These are phyloP conservation scores for Pseudozyma sp. DNA, from an alignment of 1,284 basidiomycete species.

Conservation along the genomic window DNA sequence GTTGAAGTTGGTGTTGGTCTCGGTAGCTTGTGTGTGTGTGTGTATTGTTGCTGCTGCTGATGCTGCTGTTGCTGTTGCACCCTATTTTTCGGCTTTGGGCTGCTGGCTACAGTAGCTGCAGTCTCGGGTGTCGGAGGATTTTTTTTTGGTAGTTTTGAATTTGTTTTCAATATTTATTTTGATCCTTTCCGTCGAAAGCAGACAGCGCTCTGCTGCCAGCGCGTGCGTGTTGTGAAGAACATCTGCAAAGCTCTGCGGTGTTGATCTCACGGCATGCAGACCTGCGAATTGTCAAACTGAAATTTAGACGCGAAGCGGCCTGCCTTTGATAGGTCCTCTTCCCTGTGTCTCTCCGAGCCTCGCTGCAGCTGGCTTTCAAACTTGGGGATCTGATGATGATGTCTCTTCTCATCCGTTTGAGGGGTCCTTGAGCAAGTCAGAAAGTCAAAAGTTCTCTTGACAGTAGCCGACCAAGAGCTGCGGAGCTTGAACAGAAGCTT, in stretches of 20 bases:
- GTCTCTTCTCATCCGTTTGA: neutral
- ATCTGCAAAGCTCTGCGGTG: neutral
- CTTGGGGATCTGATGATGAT: no score
- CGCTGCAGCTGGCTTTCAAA: constrained; percentile 18
- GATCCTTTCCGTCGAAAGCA: constrained; percentile 3
- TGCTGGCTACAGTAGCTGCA: neutral
- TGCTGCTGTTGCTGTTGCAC: neutral
- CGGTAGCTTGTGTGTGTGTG: constrained; percentile 3
- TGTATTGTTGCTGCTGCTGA: neutral
- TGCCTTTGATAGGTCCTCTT: neutral
- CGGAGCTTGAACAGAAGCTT: neutral
- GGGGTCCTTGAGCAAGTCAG: neutral
- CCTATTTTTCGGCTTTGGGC: neutral
- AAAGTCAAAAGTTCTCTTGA: neutral
- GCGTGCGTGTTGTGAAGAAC: neutral
- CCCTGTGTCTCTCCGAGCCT: constrained; percentile 8
- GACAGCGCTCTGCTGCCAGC: constrained; percentile 6
- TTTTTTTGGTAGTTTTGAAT: neutral
- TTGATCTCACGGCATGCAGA: constrained; percentile 3
- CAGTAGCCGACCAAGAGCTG: neutral
- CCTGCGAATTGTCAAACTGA: neutral
- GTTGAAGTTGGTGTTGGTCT: constrained; percentile 16
- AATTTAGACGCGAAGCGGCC: neutral
- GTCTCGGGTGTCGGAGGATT: constrained; percentile 19
- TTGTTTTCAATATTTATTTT: constrained; percentile 1